Percentiles rank a stretch among this genome's conserved stretches.
Conservation (phyloP, 345 rosid genomes). For the Pelargonium nanum region DNA sequence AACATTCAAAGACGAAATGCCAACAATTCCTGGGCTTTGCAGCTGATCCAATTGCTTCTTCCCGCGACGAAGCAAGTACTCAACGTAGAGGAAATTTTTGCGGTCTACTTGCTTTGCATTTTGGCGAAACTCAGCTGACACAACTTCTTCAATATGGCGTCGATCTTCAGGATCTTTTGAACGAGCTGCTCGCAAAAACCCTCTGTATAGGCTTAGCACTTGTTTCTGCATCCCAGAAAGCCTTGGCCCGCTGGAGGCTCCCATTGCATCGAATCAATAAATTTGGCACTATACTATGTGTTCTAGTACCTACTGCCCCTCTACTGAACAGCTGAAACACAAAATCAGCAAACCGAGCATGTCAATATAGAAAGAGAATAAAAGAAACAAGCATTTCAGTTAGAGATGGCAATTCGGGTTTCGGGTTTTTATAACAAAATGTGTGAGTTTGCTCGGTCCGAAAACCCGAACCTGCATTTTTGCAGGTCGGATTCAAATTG, state of each 20-base stretch:
- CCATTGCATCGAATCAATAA: background rate
- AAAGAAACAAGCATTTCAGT: no score
- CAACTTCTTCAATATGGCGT: constrained; percentile 44
- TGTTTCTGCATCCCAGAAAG: constrained; percentile 91
- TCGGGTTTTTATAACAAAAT: no score
- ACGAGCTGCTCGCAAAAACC: constrained; percentile 74
- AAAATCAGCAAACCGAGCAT: background rate
- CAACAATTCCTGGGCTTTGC: constrained; percentile 41
- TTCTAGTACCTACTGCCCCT: no score
- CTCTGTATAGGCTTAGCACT: constrained; percentile 69
- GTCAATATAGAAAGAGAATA: background rate
- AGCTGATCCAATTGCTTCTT: constrained; percentile 76
- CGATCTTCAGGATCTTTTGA: constrained; percentile 49
- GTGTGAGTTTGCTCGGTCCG: no score
- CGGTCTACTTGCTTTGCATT: constrained; percentile 59
- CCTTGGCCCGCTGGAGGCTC: constrained; percentile 6
- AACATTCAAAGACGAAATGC: constrained; percentile 37
- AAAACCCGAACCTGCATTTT: no score
- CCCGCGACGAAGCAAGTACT: constrained; percentile 72
- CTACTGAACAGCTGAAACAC: background rate
- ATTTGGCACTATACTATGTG: background rate
- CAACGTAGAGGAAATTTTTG: constrained; percentile 65
- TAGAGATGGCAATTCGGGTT: no score
- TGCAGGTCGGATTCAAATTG: no score
- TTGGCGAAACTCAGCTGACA: constrained; percentile 52